Evolutionary conservation across 805 yeast species (phyloP).

Genomic region (Zygosaccharomyces gambellarensis): DNA sequence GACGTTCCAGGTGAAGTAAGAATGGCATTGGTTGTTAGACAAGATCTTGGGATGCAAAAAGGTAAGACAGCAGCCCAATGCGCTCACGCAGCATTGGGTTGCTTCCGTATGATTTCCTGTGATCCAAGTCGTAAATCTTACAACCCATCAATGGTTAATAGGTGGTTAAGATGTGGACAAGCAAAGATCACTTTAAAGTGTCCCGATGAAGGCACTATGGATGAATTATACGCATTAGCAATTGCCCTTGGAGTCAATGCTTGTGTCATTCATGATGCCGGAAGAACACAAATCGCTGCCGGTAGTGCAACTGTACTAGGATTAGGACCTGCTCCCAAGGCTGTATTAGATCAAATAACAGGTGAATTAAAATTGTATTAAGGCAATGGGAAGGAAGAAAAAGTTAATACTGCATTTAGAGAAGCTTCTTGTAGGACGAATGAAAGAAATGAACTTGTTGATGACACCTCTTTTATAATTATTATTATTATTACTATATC

Average conservation of each 20-base stretch:
- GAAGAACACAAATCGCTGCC: constrained; percentile 92
- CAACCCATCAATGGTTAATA: constrained; percentile 56
- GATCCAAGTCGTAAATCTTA: constrained; percentile 45
- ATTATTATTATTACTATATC: constrained; percentile 7
- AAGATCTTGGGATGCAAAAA: constrained; percentile 85
- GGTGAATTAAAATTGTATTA: constrained; percentile 70
- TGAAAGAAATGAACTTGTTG: neutral
- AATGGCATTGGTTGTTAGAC: constrained; percentile 84
- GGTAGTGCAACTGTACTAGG: constrained; percentile 97
- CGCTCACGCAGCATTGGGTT: constrained; percentile 92
- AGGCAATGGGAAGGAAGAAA: neutral
- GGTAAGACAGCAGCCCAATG: constrained; percentile 98
- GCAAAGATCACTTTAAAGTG: constrained; percentile 88
- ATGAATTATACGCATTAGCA: constrained; percentile 73
- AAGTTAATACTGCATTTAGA: neutral
- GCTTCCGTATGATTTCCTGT: constrained; percentile 64
- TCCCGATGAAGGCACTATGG: constrained; percentile 63
- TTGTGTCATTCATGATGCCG: constrained; percentile 88
- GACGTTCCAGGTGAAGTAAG: constrained; percentile 72
- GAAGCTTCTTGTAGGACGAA: neutral
- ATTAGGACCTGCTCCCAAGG: constrained; percentile 91
- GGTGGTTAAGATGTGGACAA: constrained; percentile 86
- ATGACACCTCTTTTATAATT: neutral
- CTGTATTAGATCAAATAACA: constrained; percentile 74
- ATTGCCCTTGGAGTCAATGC: constrained; percentile 73